Evolutionary conservation across 2,329 filamentous ascomycete genomes (phyloP), one percentile per base, ranked within the genome.

Genomic region (Amauroascus niger): DNA sequence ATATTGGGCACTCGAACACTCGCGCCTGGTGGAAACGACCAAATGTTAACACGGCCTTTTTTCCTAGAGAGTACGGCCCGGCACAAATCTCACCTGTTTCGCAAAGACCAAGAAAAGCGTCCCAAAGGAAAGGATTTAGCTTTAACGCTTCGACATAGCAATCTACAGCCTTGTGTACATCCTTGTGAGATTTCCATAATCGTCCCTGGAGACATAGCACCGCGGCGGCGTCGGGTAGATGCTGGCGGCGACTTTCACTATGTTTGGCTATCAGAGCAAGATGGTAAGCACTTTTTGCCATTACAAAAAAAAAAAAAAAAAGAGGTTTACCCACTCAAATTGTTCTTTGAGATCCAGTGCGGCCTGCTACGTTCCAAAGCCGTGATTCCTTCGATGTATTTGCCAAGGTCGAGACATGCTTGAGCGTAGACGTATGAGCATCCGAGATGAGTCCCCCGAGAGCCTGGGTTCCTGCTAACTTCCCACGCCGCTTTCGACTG

Each of bases 91-190:
- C 41, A 67, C 80, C 82, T 41, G 80, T 87, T 65, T 96, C 89
- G 66, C 90, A 95, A 6, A 98, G 78, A 14, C 82, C 85, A 20
- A 84, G 83, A 63, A 97, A 97, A 0, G 91, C 90, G 74, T 98
- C 93, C 93, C 93, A 98, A 80, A 95, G 93, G 69, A 97, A 91
- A 1, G 93, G 90, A 64, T 97, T 98, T 52, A 83, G 69, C 70
- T 90, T 94, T 62, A 98, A 74, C 5, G 90, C 82, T 56, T 94
- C 88, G 60, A 95, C 88, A 65, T 93, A 97, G 67, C 82, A 88
- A 60, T 86, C 80, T 14, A 91, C 82, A 6, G 93, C 90, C 69
- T 87, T 89, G 64, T 86, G 86, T 63, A 87, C 79, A 61, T 95
- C 81, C 57, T 79, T 86, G 62, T 93, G 84, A 1, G 81, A 87